A percentile compares a stretch with the other conserved stretches of the same genome.
Conservation (phyloP, 2,329 filamentous ascomycete genomes). For the Xylariaceae sp. region DNA sequence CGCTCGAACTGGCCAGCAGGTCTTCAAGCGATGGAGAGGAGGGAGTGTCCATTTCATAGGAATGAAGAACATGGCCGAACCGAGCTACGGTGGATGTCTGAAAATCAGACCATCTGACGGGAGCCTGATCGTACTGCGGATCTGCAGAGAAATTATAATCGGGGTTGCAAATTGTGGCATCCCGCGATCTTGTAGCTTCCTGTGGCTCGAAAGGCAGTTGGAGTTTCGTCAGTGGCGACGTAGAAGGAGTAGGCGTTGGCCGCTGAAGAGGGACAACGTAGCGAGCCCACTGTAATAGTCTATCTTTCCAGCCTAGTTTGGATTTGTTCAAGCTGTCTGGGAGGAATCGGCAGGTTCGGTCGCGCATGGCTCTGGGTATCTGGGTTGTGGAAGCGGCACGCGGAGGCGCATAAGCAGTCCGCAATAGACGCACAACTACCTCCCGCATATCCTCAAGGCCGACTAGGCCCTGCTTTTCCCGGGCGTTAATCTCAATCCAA, state of each 20-base stretch:
- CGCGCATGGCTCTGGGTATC: conserved; percentile 1
- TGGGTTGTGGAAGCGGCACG: conserved; percentile 19
- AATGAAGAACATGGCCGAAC: conserved; percentile 48
- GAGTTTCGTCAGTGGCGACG: conserved; percentile 9
- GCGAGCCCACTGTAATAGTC: conserved; percentile 30
- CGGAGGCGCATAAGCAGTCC: conserved; percentile 26
- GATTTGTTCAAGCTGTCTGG: conserved; percentile 21
- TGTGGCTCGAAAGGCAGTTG: conserved; percentile 17
- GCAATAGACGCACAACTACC: conserved; percentile 41
- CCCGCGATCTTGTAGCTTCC: too few species aligned
- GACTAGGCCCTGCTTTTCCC: background rate
- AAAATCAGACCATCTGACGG: conserved; percentile 20
- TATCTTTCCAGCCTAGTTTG: conserved; percentile 35
- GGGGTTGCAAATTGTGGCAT: too few species aligned
- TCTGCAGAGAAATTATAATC: too few species aligned
- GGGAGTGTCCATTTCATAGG: background rate
- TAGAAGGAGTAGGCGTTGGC: background rate
- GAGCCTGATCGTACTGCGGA: conserved; percentile 5
- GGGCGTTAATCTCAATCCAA: conserved; percentile 33
- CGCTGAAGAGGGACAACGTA: conserved; percentile 19
- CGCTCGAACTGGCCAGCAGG: conserved; percentile 1
- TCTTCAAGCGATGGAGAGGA: too few species aligned
- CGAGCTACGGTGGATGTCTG: conserved; percentile 33
- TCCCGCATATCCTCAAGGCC: conserved; percentile 38
- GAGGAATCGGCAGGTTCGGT: conserved; percentile 27